Conservation (phyloP, 331 rosid genomes). For the Pyracantha coccinea region DNA sequence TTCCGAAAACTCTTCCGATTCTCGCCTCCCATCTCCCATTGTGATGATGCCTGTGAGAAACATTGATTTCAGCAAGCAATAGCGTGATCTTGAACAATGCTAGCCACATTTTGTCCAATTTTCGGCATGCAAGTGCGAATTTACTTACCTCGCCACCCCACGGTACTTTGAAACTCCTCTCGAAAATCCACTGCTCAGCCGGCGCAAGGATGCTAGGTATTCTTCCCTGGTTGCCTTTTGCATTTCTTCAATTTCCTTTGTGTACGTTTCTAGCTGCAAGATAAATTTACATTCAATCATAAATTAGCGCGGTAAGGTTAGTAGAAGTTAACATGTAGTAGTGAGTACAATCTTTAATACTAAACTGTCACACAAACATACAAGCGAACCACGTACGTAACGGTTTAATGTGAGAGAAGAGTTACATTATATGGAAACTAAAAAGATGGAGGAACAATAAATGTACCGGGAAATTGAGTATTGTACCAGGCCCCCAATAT, state of each 20-base stretch:
- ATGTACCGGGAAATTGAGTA: conserved; percentile 72
- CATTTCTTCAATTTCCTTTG: conserved; percentile 71
- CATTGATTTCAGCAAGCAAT: no score
- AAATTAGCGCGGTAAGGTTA: not conserved
- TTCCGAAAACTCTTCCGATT: conserved; percentile 79
- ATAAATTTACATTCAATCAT: not conserved
- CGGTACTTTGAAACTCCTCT: conserved; percentile 94
- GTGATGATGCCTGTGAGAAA: conserved; percentile 68
- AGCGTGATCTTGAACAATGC: no score
- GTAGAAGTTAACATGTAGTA: not conserved
- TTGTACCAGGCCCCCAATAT: conserved; percentile 77
- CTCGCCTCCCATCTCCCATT: conserved; percentile 98
- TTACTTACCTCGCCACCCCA: conserved; percentile 72
- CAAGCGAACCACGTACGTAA: rapidly evolving
- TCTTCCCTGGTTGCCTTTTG: conserved; percentile 55
- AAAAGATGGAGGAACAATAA: not conserved
- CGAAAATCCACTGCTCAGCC: conserved; percentile 82
- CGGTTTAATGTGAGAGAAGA: not conserved
- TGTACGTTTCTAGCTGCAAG: conserved; percentile 53
- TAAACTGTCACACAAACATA: no score
- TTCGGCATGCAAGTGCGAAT: not conserved
- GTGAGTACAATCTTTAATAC: no score
- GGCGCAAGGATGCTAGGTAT: conserved; percentile 70
- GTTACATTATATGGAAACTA: not conserved
- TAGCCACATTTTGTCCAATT: not conserved